Base-by-base conservation (phyloP, 2,329 filamentous ascomycete species). In the Daldinia sp. region DNA sequence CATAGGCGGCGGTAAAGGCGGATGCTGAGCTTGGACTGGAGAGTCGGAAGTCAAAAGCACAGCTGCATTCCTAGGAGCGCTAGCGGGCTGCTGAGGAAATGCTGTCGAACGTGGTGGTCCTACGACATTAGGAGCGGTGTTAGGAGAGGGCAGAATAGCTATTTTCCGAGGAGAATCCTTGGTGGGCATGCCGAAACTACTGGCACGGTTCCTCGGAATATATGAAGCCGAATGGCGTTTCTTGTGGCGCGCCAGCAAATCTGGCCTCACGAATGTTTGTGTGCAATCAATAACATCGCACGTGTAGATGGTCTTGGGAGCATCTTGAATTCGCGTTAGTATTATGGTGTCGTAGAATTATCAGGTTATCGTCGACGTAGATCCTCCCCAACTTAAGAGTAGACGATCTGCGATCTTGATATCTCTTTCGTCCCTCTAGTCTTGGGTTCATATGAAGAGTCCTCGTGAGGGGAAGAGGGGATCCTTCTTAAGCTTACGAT, bases 221-320 rank as follows among this genome's bases (percentile, higher is more conserved):
- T 84, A 84, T 0, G 80, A 79, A 13, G 85, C 80, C 2, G 83
- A 87, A 72, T 90, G 88, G 25, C 88, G 84, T 74, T 88, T 89
- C 71, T 85, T 83, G 75, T 90, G 88, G 34, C 88, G 86, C 49
- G 89, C 82, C 68, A 92, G 87, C 37, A 94, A 83, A 75, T 94
- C 92, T 71, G 90, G 88, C 49, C 92, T 87, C 35, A 94, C 91
- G 74, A 94, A 95, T 64, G 87, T 85, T 63, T 92, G 89, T 59
- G 87, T 85, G 77, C 92, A 95, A 62, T 88, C 89, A 7, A 87
- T 85, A 58, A 91, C 87, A 75, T 93, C 89, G 79, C 92, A 95
- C 58, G 82, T 81, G 76, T 90, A 94, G 68, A 94, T 92, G 72
- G 92, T 89, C 77, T 92, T 93, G 27, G 91, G 91, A 43, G 87